Evolutionary conservation across 2,329 filamentous ascomycete genomes (phyloP), one percentile per base, ranked within the genome.

Genomic region (Microthyrium microscopicum): DNA sequence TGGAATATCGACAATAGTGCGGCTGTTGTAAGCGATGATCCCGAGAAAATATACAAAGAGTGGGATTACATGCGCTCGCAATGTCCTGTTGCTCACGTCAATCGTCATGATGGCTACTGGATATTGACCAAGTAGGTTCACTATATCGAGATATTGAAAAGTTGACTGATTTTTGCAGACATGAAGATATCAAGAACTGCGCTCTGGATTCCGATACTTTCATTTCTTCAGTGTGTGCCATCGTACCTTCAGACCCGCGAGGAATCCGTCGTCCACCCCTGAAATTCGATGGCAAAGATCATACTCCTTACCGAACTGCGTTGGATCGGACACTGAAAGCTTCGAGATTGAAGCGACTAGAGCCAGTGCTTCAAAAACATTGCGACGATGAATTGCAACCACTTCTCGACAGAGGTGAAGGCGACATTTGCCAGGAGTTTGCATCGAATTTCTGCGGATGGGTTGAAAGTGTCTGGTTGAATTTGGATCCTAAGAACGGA

Each of bases 391-490:
- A 38, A 16, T 29, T 37, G 15, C 19, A 34, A 20, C 12, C 18
- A 2, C 26, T 41, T 3, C 28, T 40, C 6, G 31, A 37, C 4
- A 25, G 22, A 5, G 39, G 39, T n/a, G 11, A 29, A 13, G 38
- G 39, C 15, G 34, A 41, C 30, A 36, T 40, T 9, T 30, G 38
- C 19, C 25, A 28, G 11, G 31, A 40, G 20, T 41, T 41, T 24
- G 38, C 34, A 8, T 37, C 34, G n/a, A 35, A 35, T 12, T 41
- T 33, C 26, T 28, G 29, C 16, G 39, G 34, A 15, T 28, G 31
- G 25, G 37, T 41, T 3, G 39, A 41, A 24, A 36, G 29, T 5
- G 36, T 33, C 13, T 41, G 39, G 39, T 35, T 41, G 25, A 40
- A 40, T 17, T 26, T 40, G 17, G 26, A 20, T 20, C 28, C 34